Evolutionary conservation across 75 land plant species (phyloP).

Genomic region (Larix kaempferi): DNA sequence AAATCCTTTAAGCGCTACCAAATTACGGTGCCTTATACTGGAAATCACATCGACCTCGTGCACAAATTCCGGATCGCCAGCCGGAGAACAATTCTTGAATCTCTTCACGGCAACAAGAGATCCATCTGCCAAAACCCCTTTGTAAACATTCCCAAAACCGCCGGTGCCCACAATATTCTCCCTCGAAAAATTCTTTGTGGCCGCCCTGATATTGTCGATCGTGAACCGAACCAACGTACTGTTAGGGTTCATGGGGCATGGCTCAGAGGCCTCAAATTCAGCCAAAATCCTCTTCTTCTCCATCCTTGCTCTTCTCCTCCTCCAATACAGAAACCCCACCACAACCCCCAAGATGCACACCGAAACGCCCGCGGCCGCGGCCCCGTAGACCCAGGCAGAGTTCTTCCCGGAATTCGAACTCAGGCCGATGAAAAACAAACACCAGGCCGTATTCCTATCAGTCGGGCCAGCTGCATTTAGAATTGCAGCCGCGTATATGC

Average conservation of each 20-base stretch:
- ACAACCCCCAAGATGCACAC: not conserved
- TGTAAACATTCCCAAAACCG: constrained; percentile 63
- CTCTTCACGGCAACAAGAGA: constrained; percentile 75
- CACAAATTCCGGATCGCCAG: constrained; percentile 70
- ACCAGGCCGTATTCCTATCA: constrained; percentile 39
- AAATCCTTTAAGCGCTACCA: constrained; percentile 70
- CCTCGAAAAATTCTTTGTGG: constrained; percentile 53
- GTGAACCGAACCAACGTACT: constrained; percentile 22
- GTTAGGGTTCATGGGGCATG: constrained; percentile 12
- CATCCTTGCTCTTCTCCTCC: not conserved
- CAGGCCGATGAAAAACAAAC: constrained; percentile 21
- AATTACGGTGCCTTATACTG: constrained; percentile 75
- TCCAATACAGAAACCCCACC: constrained; percentile 1
- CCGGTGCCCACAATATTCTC: constrained; percentile 48
- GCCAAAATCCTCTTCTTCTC: not conserved
- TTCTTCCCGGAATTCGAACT: not conserved
- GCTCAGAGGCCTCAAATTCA: constrained; percentile 6
- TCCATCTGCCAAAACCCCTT: constrained; percentile 41
- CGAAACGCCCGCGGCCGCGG: constrained; percentile 17
- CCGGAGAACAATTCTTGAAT: constrained; percentile 81
- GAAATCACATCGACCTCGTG: constrained; percentile 89
- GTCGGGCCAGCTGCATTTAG: constrained; percentile 47
- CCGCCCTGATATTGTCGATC: constrained; percentile 28
- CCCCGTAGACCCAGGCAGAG: constrained; percentile 9
- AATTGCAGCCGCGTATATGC: constrained; percentile 58